Base-by-base conservation (phyloP, 306 rosid species). In the Ochetophila trinervis region DNA sequence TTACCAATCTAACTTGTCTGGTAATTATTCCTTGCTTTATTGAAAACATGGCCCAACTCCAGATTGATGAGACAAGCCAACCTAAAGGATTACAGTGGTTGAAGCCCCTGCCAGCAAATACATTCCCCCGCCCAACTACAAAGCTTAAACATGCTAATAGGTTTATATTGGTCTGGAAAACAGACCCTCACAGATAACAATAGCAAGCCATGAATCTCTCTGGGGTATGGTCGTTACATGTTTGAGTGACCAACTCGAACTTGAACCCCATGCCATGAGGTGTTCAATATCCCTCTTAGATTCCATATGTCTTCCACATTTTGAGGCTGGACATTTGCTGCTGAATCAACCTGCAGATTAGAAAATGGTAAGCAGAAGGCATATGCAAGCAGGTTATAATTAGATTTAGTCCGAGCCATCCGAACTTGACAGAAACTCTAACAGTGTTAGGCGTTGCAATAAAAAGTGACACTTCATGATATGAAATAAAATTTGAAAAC, bases 281-380 rank as follows among this genome's bases (percentile, higher is more conserved):
- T 89, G 83, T 93, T 93, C 62, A 92, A 82, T 70, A 92, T 87
- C 49, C 98, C 98, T 79, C 96, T 80, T 64, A 92, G 74, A 78
- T 92, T 92, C 98, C 98, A 89, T 35, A 89, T 80, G 44, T 85
- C 93, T 57, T 89, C 87, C 67, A 87, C 93, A 36, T 74, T 92
- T 59, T 84, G 93, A 40, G 96, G 96, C 62, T 92, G 98, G 53
- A 92, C 90, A 74, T 92, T 92, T 36, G 89, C 96, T 7, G 96
- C 86, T 30, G 90, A 71, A 83, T 92, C 98, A 55, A 87, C 95
- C 98, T 89, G 87, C 78, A 71, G 67, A 78, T 40, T 21, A 66
- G 57, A 30, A 47, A 62, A 35, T 57, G 13, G 54, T 20, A 37
- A 51, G 13, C 36, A 55, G 34, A 27, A 68, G 30, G 15, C 27